Conservation (phyloP, 2,329 filamentous ascomycete genomes). For the Didymella segeticola region DNA sequence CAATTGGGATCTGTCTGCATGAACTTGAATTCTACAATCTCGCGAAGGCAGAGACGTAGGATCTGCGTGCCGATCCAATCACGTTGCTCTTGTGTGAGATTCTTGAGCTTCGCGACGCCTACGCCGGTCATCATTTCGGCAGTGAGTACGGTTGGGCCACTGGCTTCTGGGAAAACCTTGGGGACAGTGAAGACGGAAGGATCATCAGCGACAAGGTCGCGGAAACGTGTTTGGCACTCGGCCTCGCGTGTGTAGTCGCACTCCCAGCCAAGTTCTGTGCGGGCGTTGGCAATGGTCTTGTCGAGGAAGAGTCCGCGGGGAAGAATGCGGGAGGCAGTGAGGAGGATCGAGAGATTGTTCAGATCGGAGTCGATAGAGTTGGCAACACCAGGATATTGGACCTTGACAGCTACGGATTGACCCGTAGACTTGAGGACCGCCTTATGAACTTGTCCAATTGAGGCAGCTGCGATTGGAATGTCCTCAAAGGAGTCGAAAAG, state of each 20-base stretch:
- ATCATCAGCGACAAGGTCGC: constrained; percentile 76
- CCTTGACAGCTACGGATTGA: constrained; percentile 86
- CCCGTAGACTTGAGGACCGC: constrained; percentile 79
- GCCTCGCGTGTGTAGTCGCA: constrained; percentile 95
- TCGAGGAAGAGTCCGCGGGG: constrained; percentile 93
- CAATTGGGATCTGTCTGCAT: constrained; percentile 99
- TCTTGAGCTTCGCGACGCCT: constrained; percentile 80
- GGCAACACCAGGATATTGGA: constrained; percentile 96
- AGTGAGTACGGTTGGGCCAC: constrained; percentile 84
- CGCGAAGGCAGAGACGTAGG: constrained; percentile 86
- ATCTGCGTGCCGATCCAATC: constrained; percentile 98
- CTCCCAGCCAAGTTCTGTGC: constrained; percentile 92
- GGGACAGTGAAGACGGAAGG: constrained; percentile 79
- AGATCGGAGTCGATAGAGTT: constrained; percentile 96
- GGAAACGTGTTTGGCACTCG: constrained; percentile 77
- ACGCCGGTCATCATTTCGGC: constrained; percentile 90
- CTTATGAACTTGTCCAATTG: constrained; percentile 94
- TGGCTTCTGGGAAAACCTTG: constrained; percentile 77
- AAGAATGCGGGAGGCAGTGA: constrained; percentile 87
- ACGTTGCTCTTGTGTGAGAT: constrained; percentile 80
- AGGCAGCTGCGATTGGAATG: constrained; percentile 90
- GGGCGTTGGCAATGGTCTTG: constrained; percentile 95
- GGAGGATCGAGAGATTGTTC: constrained; percentile 87
- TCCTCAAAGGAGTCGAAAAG: constrained; percentile 88
- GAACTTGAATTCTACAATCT: constrained; percentile 93